These are phyloP conservation scores for Paraphoma chrysanthemicola DNA, from an alignment of 2,329 filamentous ascomycete species.

Conservation along the genomic window DNA sequence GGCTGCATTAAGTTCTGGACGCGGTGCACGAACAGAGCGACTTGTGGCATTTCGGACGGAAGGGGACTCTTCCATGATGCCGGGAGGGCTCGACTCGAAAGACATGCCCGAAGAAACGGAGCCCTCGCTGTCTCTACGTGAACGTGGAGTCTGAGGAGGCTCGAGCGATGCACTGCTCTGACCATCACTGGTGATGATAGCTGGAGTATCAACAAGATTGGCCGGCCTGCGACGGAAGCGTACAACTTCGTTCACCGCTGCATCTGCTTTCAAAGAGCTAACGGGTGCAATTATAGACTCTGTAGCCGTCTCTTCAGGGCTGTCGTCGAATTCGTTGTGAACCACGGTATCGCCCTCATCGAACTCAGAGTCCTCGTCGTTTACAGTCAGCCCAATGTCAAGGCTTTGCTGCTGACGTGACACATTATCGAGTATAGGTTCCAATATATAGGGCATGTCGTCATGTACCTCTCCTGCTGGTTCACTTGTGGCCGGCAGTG, in stretches of 20 bases:
- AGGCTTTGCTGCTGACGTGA: background rate
- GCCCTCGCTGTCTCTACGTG: constrained; percentile 36
- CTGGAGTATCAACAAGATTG: constrained; percentile 21
- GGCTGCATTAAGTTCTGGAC: constrained; percentile 52
- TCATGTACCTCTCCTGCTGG: no score
- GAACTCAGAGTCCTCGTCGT: constrained; percentile 39
- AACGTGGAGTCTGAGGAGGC: constrained; percentile 40
- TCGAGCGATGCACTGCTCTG: constrained; percentile 12
- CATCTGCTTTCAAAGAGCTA: background rate
- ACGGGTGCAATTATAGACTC: background rate
- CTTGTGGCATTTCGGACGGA: constrained; percentile 40
- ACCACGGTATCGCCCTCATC: constrained; percentile 46
- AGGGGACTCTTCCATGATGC: constrained; percentile 44
- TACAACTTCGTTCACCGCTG: background rate
- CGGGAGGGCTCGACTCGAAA: constrained; percentile 40
- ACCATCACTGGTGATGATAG: constrained; percentile 28
- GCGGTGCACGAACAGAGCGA: constrained; percentile 33
- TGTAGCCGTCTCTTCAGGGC: background rate
- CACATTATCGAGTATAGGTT: no score
- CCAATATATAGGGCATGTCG: no score
- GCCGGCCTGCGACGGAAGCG: background rate
- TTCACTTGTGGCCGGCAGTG: no score
- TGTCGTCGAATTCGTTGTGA: constrained; percentile 34
- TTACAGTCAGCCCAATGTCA: constrained; percentile 6
- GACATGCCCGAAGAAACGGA: constrained; percentile 41